phyloP scores from a whole-genome alignment of 257 asterid species.

The Solanum dulcamara region DNA sequence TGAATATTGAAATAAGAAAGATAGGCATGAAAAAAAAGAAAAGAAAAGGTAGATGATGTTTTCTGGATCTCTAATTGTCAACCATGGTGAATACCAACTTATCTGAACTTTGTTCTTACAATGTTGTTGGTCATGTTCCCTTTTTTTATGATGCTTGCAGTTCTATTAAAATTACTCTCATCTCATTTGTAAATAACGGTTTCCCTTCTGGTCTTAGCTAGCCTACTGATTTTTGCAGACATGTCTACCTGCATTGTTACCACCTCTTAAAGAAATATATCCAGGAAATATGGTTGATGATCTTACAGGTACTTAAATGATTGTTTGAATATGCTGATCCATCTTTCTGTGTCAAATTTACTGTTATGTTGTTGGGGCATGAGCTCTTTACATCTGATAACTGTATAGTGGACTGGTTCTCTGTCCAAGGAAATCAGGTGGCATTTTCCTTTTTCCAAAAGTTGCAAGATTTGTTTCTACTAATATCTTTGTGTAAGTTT shows the following conservation, averaged over 20 bases:
- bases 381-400: not conserved
- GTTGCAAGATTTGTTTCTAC: not conserved
- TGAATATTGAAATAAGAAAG: not conserved
- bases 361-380: not conserved
- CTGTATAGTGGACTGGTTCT: not conserved
- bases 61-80: not conserved
- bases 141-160: not conserved
- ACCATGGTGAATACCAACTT: not conserved
- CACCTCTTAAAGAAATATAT: constrained; percentile 81
- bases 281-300: constrained; percentile 76
- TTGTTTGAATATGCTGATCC: not conserved
- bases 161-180: not conserved
- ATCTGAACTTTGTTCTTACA: not conserved
- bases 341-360: not conserved
- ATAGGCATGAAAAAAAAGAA: not conserved
- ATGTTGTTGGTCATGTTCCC: not conserved
- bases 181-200: not conserved
- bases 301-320: constrained; percentile 49
- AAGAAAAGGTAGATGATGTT: not conserved
- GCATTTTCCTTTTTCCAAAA: not conserved
- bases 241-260: constrained; percentile 65
- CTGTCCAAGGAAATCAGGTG: not conserved
- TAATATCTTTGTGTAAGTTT: not conserved
- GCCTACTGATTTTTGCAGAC: constrained; percentile 55
- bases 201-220: not conserved